Base-by-base conservation (phyloP, 2,329 filamentous ascomycete genomes). In the Botryotinia globosa region DNA sequence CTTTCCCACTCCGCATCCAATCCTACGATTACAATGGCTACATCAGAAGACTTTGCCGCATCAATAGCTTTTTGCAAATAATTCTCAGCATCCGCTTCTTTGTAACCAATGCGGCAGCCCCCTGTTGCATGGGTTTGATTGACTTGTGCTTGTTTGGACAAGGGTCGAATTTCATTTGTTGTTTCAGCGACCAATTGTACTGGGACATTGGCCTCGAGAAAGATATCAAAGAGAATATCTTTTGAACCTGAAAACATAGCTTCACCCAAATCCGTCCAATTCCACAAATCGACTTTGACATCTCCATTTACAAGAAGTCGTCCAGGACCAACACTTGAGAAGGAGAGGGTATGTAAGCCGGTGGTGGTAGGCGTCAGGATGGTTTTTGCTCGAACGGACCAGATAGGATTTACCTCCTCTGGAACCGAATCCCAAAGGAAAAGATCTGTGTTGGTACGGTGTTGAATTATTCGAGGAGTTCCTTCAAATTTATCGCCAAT, bases 1-100 rank as follows among this genome's bases (percentile, higher is more conserved):
- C 90, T 92, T 79, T 93, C 91, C 90, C 90, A 93, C 79, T 93
- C 91, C 9, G 88, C 88, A 79, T 93, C 91, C 0, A 93, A 84
- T 1, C 91, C 91, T 16, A 92, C 87, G 66, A 92, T 86, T 1
- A 93, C 85, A 10, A 93, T 83, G 3, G 90, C 91, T 22, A 91
- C 88, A 77, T 93, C 90, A 0, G 89, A 88, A 3, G 84, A 84
- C 74, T 83, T 87, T 14, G 91, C 91, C 2, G 85, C 84, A 32
- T 88, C 85, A 6, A 91, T 87, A 0, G 91, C 91, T 78, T 92
- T 85, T 75, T 90, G 85, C n/a, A 92, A 83, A 75, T 88, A 87
- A 76, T 89, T 85, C 61, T 79, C 76, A 77, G 87, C 86, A 75
- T 90, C 88, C 75, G 90, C 86, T 77, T 91, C 87, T 79, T 91